A percentile compares a stretch with the other conserved stretches of the same genome.
These are phyloP conservation scores for Myriosclerotinia curreyana DNA, from an alignment of 2,329 filamentous ascomycete species.

Conservation along the genomic window DNA sequence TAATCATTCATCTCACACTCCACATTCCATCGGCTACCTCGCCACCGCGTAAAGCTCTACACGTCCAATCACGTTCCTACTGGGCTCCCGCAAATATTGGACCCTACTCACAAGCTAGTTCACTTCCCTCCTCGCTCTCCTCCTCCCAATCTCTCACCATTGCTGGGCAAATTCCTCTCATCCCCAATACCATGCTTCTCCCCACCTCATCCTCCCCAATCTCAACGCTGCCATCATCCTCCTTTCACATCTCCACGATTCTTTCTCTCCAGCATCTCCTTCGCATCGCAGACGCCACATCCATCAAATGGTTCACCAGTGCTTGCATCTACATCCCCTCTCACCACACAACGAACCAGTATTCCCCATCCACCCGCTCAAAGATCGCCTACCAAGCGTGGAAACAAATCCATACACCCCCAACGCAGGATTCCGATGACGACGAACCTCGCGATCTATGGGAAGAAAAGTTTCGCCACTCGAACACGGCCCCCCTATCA, in stretches of 20 bases:
- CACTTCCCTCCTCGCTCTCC: slow-evolving; percentile 44
- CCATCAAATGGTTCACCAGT: slow-evolving; percentile 71
- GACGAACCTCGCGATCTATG: slow-evolving; percentile 61
- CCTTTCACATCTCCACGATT: slow-evolving; percentile 56
- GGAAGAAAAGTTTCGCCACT: slow-evolving; percentile 58
- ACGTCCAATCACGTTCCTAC: slow-evolving; percentile 91
- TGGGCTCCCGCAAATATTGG: slow-evolving; percentile 99
- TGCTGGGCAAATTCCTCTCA: slow-evolving; percentile 87
- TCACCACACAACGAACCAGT: slow-evolving; percentile 39
- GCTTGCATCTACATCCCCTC: slow-evolving; percentile 69
- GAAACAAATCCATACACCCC: slow-evolving; percentile 38
- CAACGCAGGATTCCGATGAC: slow-evolving; percentile 49
- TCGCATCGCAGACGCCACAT: slow-evolving; percentile 71
- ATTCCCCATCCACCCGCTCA: slow-evolving; percentile 39
- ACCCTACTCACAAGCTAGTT: slow-evolving; percentile 88
- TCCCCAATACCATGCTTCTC: slow-evolving; percentile 74
- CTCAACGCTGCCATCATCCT: background rate
- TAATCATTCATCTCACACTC: slow-evolving; percentile 55
- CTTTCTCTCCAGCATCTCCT: slow-evolving; percentile 86
- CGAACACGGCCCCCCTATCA: background rate
- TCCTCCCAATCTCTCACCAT: slow-evolving; percentile 53
- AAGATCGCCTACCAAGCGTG: slow-evolving; percentile 48
- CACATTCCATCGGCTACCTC: slow-evolving; percentile 8
- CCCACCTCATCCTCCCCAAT: slow-evolving; percentile 36
- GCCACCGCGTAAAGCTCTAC: slow-evolving; percentile 53